phyloP scores from a whole-genome alignment of 495 filamentous ascomycete species.

The Cudoniella acicularis region DNA sequence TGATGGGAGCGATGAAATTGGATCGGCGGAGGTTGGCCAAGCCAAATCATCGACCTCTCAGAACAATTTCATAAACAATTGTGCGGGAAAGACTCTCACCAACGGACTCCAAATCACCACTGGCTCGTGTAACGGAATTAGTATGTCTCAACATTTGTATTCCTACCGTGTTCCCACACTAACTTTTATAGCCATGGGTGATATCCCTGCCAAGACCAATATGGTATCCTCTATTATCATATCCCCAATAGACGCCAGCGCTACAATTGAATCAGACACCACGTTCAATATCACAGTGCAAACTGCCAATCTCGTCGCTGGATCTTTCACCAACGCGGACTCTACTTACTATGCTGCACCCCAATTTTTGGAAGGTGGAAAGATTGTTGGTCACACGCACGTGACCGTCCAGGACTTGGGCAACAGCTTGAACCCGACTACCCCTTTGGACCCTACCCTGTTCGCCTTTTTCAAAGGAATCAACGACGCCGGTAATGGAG shows the following conservation, averaged over 20 bases:
- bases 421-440: slow-evolving; percentile 42
- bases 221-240: slow-evolving; percentile 68
- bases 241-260: slow-evolving; percentile 45
- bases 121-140: slow-evolving; percentile 70
- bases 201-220: slow-evolving; percentile 56
- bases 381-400: slow-evolving; percentile 67
- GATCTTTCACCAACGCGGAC: slow-evolving; percentile 62
- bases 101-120: slow-evolving; percentile 60
- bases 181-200: slow-evolving; percentile 52
- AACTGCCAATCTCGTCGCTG: slow-evolving; percentile 56
- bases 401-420: slow-evolving; percentile 64
- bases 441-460: slow-evolving; percentile 49
- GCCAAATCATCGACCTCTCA: slow-evolving; percentile 21
- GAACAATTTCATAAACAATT: slow-evolving; percentile 69
- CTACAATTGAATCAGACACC: slow-evolving; percentile 41
- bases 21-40: slow-evolving; percentile 15
- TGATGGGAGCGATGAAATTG: slow-evolving; percentile 22
- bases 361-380: slow-evolving; percentile 53
- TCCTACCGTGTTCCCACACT: slow-evolving; percentile 9
- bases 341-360: slow-evolving; percentile 67
- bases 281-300: slow-evolving; percentile 59
- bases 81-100: slow-evolving; percentile 60
- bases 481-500: slow-evolving; percentile 65
- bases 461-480: slow-evolving; percentile 78
- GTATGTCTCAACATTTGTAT: slow-evolving; percentile 46